A percentile compares a stretch with the other conserved stretches of the same genome.
phyloP scores from a whole-genome alignment of 176 grass and related monocot genomes.

The Phyllostachys edulis region DNA sequence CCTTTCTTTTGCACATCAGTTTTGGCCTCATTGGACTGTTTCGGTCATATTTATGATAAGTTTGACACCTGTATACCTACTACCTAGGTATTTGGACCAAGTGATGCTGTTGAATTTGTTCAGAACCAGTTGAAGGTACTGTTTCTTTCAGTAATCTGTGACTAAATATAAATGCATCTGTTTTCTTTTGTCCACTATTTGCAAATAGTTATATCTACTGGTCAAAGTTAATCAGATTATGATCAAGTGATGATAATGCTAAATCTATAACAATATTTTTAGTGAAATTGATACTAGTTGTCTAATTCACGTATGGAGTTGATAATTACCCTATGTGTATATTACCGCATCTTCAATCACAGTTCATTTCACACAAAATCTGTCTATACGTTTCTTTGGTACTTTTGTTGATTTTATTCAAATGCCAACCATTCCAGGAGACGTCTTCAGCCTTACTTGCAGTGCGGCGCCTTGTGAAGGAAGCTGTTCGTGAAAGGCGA shows the following conservation, averaged over 20 bases:
- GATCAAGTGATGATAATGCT: neutral
- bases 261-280: neutral
- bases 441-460: slow-evolving; percentile 60
- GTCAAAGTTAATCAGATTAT: slow-evolving; percentile 6
- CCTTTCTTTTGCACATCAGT: neutral
- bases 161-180: neutral
- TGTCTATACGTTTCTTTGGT: neutral
- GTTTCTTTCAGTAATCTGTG: neutral
- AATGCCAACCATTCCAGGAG: slow-evolving; percentile 47
- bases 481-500: slow-evolving; percentile 81
- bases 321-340: neutral
- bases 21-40: neutral
- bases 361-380: neutral
- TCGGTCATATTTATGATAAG: neutral
- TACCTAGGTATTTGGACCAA: slow-evolving; percentile 79
- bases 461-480: slow-evolving; percentile 72
- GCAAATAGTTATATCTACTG: neutral
- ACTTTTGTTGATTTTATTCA: neutral
- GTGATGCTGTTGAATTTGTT: slow-evolving; percentile 93
- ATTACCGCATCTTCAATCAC: neutral
- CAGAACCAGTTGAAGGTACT: slow-evolving; percentile 80
- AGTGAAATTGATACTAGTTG: neutral
- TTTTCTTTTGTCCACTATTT: neutral
- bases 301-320: neutral
- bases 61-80: slow-evolving; percentile 4